Evolutionary conservation across 805 yeast genomes (phyloP).

Genomic region (Metschnikowia henanensis): DNA sequence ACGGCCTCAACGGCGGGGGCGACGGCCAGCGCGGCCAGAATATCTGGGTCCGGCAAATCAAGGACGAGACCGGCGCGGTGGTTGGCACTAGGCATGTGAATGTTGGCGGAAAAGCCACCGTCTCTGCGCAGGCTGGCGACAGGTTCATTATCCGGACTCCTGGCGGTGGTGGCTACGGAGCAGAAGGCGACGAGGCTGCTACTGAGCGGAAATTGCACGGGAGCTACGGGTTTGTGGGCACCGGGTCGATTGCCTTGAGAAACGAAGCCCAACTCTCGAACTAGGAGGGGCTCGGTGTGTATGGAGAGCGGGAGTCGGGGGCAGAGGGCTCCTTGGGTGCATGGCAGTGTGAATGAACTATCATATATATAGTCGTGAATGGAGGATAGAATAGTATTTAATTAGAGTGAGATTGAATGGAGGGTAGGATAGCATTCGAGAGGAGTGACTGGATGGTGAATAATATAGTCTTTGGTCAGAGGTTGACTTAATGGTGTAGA

Average conservation of each 20-base stretch:
- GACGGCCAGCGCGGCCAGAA: conserved; percentile 68
- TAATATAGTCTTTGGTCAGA: too few relatives aligned
- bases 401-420: too few relatives aligned
- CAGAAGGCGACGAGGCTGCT: background rate
- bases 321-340: too few relatives aligned
- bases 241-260: conserved; percentile 40
- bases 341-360: too few relatives aligned
- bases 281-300: conserved; percentile 13
- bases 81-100: conserved; percentile 18
- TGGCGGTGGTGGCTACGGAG: conserved; percentile 47
- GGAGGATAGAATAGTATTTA: too few relatives aligned
- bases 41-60: conserved; percentile 31
- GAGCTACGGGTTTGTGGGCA: conserved; percentile 23
- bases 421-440: too few relatives aligned
- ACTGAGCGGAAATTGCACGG: conserved; percentile 9
- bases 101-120: conserved; percentile 22
- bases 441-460: too few relatives aligned
- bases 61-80: conserved; percentile 21
- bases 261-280: conserved; percentile 37
- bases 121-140: conserved; percentile 38
- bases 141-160: conserved; percentile 41
- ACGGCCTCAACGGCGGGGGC: conserved; percentile 82
- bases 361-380: too few relatives aligned
- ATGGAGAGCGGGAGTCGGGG: too few relatives aligned
- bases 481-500: too few relatives aligned